Percentiles rank a stretch among this genome's conserved stretches.
phyloP scores from a whole-genome alignment of 2,329 filamentous ascomycete species.

The Zasmidium cellare region DNA sequence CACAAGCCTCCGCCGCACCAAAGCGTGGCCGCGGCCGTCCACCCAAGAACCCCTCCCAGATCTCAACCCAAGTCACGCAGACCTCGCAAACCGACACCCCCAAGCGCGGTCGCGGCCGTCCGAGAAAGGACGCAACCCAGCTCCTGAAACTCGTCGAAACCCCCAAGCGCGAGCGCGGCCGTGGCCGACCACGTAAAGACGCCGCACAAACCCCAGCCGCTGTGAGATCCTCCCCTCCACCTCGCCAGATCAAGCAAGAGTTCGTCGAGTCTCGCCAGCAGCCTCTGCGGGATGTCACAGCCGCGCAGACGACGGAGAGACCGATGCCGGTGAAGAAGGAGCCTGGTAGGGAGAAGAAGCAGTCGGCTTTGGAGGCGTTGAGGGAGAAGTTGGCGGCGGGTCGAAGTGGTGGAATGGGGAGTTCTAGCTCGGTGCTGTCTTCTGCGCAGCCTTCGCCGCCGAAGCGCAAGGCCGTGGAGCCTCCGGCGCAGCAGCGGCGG shows the following conservation, averaged over 20 bases:
- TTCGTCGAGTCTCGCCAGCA: neutral
- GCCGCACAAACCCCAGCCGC: neutral
- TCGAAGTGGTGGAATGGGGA: neutral
- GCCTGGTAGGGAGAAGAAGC: neutral
- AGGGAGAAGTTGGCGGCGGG: neutral
- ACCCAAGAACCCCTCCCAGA: neutral
- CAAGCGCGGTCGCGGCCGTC: slow-evolving; percentile 2
- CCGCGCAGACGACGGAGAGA: neutral
- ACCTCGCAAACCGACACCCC: too few relatives aligned
- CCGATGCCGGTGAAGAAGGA: neutral
- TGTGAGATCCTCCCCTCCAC: neutral
- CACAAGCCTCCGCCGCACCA: neutral
- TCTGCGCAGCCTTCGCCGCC: too few relatives aligned
- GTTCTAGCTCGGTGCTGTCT: neutral
- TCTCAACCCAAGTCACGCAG: neutral
- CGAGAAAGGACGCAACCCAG: neutral
- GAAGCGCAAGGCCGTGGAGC: neutral
- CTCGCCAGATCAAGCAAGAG: neutral
- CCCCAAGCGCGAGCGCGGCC: neutral
- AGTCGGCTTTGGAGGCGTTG: neutral
- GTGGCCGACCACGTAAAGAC: neutral
- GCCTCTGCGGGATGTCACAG: neutral
- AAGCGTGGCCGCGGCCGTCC: neutral
- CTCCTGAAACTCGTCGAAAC: neutral
- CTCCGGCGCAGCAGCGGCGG: neutral